These are phyloP conservation scores for Ustilago hordei DNA, from an alignment of 1,284 basidiomycete species.

Conservation along the genomic window DNA sequence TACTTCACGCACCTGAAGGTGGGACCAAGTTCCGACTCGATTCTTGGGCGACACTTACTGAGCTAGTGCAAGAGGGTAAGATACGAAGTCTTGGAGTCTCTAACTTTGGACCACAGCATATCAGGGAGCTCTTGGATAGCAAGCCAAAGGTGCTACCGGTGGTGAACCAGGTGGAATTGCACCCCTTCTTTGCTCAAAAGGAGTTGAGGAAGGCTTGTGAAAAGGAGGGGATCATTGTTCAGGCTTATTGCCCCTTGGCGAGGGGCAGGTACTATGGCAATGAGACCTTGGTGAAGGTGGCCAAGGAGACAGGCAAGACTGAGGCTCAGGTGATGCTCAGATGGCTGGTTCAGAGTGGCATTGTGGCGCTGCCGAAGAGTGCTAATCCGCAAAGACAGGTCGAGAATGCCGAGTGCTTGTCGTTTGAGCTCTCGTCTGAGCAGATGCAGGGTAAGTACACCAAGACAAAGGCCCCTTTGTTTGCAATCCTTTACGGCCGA, in stretches of 20 bases:
- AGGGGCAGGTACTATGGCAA: conserved; percentile 74
- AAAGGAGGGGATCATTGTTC: conserved; percentile 77
- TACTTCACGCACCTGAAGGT: conserved; percentile 57
- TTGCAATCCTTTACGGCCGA: too few relatives aligned
- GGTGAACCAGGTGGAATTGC: conserved; percentile 61
- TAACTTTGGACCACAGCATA: conserved; percentile 57
- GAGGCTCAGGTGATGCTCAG: conserved; percentile 81
- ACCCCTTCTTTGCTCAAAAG: conserved; percentile 72
- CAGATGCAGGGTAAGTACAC: conserved; percentile 73
- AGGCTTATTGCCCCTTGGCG: conserved; percentile 88
- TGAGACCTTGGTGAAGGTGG: conserved; percentile 45
- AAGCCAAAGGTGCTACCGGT: conserved; percentile 54
- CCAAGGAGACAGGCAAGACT: conserved; percentile 74
- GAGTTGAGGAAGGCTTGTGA: conserved; percentile 78
- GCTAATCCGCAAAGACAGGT: conserved; percentile 78
- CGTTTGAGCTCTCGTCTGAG: conserved; percentile 76
- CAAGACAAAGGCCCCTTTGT: background rate
- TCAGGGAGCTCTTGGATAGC: conserved; percentile 51
- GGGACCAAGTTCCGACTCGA: conserved; percentile 69
- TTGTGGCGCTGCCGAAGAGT: conserved; percentile 55
- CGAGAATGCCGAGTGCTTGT: conserved; percentile 78
- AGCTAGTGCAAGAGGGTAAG: conserved; percentile 55
- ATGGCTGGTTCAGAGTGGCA: conserved; percentile 78
- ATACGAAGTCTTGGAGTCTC: conserved; percentile 75
- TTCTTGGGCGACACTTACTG: conserved; percentile 57